These are phyloP conservation scores for Fraxinus greggii DNA, from an alignment of 305 asterid genomes.

Conservation along the genomic window DNA sequence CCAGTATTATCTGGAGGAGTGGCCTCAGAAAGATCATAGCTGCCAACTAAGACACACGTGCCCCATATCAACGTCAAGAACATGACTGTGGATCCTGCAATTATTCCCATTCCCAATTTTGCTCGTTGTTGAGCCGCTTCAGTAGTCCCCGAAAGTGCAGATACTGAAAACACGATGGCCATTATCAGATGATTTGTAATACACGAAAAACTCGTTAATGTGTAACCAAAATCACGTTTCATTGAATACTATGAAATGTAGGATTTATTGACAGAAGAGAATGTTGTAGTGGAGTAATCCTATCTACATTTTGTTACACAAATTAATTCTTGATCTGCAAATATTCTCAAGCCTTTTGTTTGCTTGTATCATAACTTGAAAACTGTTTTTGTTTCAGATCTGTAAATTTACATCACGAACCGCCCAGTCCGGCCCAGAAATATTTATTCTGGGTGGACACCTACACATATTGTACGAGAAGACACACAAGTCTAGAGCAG, in stretches of 20 bases:
- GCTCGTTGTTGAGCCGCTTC: constrained; percentile 55
- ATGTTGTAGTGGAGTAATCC: neutral
- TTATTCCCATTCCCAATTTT: constrained; percentile 39
- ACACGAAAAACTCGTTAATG: neutral
- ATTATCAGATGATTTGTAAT: neutral
- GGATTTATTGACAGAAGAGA: neutral
- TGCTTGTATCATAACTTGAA: neutral
- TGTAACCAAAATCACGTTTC: neutral
- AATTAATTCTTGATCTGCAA: neutral
- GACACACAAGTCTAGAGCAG: neutral
- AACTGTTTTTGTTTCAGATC: neutral
- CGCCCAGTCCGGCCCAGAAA: neutral
- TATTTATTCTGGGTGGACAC: neutral
- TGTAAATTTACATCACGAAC: neutral
- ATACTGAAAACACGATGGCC: constrained; percentile 17
- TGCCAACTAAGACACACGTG: constrained; percentile 40
- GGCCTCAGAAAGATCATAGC: constrained; percentile 42
- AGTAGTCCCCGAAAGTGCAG: constrained; percentile 40
- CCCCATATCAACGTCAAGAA: constrained; percentile 45
- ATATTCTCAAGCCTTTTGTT: neutral
- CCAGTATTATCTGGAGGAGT: constrained; percentile 23
- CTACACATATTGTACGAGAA: neutral
- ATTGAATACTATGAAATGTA: neutral
- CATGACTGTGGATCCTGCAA: constrained; percentile 17
- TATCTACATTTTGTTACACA: neutral